Conservation (phyloP, 345 rosid species). For the Hibiscus syriacus region DNA sequence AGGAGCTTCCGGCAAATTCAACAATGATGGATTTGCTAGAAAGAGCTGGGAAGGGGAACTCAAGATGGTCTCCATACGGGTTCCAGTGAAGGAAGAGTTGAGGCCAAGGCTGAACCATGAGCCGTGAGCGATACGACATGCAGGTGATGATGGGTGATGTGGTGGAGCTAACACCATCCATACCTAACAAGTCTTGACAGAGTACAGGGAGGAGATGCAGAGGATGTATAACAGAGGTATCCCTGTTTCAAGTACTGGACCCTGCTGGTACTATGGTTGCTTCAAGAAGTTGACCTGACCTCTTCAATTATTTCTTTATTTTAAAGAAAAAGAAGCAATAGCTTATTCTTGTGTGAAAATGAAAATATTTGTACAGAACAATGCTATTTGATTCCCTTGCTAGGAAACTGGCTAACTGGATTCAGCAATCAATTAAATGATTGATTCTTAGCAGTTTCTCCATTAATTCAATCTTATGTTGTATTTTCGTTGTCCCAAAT, state of each 20-base stretch:
- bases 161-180: constrained; percentile 85
- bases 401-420: constrained; percentile 20
- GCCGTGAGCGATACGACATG: constrained; percentile 55
- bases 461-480: constrained; percentile 7
- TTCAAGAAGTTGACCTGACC: constrained; percentile 49
- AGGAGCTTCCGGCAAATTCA: constrained; percentile 69
- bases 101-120: constrained; percentile 71
- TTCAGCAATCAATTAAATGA: constrained; percentile 12
- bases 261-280: constrained; percentile 32
- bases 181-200: constrained; percentile 74
- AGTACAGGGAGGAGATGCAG: constrained; percentile 86
- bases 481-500: too few relatives aligned
- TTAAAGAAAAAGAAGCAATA: neutral
- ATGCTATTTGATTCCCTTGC: constrained; percentile 18
- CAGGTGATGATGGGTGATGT: constrained; percentile 92
- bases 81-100: constrained; percentile 73
- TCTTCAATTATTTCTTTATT: neutral
- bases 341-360: constrained; percentile 30
- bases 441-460: constrained; percentile 1
- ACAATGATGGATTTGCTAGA: constrained; percentile 71
- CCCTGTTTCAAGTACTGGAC: constrained; percentile 27
- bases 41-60: constrained; percentile 61
- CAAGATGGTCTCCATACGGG: constrained; percentile 60
- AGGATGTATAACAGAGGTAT: constrained; percentile 76
- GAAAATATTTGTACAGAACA: constrained; percentile 28